A percentile compares a stretch with the other conserved stretches of the same genome.
Evolutionary conservation across 2,329 filamentous ascomycete species (phyloP).

Genomic region (Gliomastix tumulicola): DNA sequence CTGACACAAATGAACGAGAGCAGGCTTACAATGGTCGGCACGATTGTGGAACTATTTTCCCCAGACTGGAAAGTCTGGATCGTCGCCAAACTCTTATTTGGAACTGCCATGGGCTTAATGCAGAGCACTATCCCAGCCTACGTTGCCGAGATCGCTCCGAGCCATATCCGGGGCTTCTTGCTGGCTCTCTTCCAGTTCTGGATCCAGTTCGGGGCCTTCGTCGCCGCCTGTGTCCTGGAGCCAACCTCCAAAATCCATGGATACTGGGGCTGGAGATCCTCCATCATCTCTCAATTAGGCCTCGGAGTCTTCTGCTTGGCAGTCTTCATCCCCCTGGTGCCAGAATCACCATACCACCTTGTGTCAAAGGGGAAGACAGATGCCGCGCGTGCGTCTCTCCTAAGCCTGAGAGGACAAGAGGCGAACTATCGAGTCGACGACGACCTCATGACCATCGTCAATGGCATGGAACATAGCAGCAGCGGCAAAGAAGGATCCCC

Average conservation of each 20-base stretch:
- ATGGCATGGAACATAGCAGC: neutral
- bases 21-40: slow-evolving; percentile 2
- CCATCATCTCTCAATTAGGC: neutral
- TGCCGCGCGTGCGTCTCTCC: neutral
- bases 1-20: neutral
- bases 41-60: slow-evolving; percentile 1
- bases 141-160: slow-evolving; percentile 1
- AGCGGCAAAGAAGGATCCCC: neutral
- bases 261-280: slow-evolving; percentile 1
- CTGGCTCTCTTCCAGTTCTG: slow-evolving; percentile 3
- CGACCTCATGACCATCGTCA: neutral
- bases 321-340: neutral
- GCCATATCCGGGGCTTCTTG: slow-evolving; percentile 2
- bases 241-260: neutral
- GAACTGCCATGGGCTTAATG: slow-evolving; percentile 3
- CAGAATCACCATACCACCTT: slow-evolving; percentile 2
- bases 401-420: neutral
- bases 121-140: slow-evolving; percentile 2
- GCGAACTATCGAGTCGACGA: neutral
- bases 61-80: slow-evolving; percentile 1
- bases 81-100: slow-evolving; percentile 1
- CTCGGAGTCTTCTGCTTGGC: neutral
- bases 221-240: slow-evolving; percentile 1
- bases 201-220: slow-evolving; percentile 1
- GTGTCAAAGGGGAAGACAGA: neutral